phyloP scores from a whole-genome alignment of 768 basidiomycete genomes.

The Naganishia randhawae region DNA sequence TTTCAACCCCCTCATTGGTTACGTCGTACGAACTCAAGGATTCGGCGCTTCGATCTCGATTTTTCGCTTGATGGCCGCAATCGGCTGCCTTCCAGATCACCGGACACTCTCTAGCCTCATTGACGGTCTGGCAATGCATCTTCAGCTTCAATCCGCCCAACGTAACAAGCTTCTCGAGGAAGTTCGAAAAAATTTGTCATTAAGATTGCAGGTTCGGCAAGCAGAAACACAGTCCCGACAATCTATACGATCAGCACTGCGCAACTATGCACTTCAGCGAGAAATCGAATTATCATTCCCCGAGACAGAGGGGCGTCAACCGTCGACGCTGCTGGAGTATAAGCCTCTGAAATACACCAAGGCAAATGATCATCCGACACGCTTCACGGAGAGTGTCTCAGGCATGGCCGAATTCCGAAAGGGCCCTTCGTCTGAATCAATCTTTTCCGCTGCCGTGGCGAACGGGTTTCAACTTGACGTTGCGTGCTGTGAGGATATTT shows the following conservation, averaged over 20 bases:
- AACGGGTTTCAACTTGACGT: constrained; percentile 4
- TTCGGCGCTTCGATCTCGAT: not conserved
- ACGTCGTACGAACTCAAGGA: not conserved
- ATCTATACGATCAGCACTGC: not conserved
- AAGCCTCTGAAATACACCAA: not conserved
- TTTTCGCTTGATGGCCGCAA: not conserved
- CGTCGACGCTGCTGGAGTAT: not conserved
- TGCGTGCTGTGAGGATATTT: not conserved
- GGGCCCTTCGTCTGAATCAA: not conserved
- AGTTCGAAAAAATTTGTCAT: not conserved
- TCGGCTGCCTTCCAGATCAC: constrained; percentile 2
- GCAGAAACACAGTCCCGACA: not conserved
- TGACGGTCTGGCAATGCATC: not conserved
- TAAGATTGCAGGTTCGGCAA: not conserved
- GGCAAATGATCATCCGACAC: not conserved
- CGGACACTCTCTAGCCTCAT: not conserved
- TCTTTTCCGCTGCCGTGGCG: constrained; percentile 6
- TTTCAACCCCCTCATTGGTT: constrained; percentile 4
- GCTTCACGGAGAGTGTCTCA: not conserved
- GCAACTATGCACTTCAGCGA: constrained; percentile 6
- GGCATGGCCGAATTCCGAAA: not conserved
- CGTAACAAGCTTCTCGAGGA: not conserved
- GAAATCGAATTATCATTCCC: not conserved
- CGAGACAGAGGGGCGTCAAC: not conserved
- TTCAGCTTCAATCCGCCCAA: not conserved